Percentiles rank a stretch among this genome's conserved stretches.
phyloP scores from a whole-genome alignment of 805 yeast species.

The Sugiyamaella americana region DNA sequence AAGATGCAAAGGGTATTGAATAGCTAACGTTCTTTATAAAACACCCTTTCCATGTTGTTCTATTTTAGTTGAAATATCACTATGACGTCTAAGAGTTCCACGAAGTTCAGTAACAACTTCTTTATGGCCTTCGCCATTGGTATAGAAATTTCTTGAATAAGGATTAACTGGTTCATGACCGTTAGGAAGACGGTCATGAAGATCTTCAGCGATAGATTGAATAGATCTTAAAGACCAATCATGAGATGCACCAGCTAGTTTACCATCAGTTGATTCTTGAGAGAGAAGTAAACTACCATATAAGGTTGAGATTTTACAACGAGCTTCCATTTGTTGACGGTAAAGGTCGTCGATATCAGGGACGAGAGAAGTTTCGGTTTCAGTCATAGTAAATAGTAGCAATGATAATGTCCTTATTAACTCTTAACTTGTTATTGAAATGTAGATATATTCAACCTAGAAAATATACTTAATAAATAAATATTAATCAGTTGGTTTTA shows the following conservation, averaged over 20 bases:
- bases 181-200: slow-evolving; percentile 25
- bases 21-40: slow-evolving; percentile 12
- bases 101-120: slow-evolving; percentile 23
- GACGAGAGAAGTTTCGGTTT: slow-evolving; percentile 6
- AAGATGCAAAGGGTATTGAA: too few relatives aligned
- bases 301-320: slow-evolving; percentile 28
- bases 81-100: slow-evolving; percentile 25
- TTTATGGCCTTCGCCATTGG: slow-evolving; percentile 20
- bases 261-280: slow-evolving; percentile 23
- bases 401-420: too few relatives aligned
- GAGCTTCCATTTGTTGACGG: slow-evolving; percentile 28
- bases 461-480: too few relatives aligned
- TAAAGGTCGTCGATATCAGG: slow-evolving; percentile 13
- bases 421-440: too few relatives aligned
- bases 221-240: slow-evolving; percentile 31
- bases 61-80: slow-evolving; percentile 23
- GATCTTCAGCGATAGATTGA: slow-evolving; percentile 28
- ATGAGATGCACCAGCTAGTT: slow-evolving; percentile 30
- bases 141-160: slow-evolving; percentile 23
- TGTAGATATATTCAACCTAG: too few relatives aligned
- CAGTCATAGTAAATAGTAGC: slow-evolving; percentile 10
- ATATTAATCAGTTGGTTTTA: too few relatives aligned
- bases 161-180: slow-evolving; percentile 21
- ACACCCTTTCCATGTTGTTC: slow-evolving; percentile 33
- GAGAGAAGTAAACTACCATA: slow-evolving; percentile 27